phyloP scores from a whole-genome alignment of 306 rosid genomes.

The Morella rubra region DNA sequence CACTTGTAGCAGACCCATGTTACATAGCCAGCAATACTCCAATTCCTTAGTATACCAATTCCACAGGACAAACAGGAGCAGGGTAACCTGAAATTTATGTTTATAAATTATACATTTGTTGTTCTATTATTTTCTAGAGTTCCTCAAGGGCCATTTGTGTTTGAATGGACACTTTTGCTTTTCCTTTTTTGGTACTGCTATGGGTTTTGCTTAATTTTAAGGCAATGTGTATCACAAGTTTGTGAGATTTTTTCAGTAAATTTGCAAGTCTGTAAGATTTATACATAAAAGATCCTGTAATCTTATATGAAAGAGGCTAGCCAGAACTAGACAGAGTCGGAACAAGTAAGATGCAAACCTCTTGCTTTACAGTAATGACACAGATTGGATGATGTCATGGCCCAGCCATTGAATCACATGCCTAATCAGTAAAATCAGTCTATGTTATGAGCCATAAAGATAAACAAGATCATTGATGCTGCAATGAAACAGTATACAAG shows the following conservation, averaged over 20 bases:
- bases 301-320: background rate
- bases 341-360: background rate
- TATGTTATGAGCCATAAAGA: no score
- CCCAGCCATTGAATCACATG: background rate
- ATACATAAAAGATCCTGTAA: background rate
- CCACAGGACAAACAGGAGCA: no score
- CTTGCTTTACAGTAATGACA: background rate
- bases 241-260: no score
- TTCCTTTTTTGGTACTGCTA: background rate
- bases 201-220: background rate
- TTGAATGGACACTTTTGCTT: no score
- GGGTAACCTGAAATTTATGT: no score
- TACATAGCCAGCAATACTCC: no score
- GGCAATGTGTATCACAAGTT: slow-evolving; percentile 3
- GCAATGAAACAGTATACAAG: slow-evolving; percentile 3
- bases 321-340: background rate
- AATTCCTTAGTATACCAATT: no score
- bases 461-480: slow-evolving; percentile 16
- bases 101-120: background rate
- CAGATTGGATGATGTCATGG: background rate
- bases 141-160: background rate
- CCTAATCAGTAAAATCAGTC: background rate
- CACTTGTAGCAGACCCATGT: no score
- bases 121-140: background rate
- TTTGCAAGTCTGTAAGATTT: background rate